Base-by-base conservation (phyloP, 2,329 filamentous ascomycete genomes). In the Aspergillus sp. region DNA sequence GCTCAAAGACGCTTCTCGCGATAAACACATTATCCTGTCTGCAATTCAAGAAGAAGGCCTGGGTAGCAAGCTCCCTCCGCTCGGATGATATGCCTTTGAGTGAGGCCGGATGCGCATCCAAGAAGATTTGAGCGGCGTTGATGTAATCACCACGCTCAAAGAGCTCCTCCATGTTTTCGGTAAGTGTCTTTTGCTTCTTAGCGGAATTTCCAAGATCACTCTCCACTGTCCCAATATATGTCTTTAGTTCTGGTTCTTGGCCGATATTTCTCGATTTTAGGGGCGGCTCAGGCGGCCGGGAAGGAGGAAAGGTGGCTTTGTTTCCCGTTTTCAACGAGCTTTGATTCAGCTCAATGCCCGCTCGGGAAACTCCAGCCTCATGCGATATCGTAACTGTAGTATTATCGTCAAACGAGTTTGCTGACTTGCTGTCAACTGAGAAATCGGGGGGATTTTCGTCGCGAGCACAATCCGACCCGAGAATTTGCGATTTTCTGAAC, bases 111-210 rank as follows among this genome's bases (percentile, higher is more conserved):
- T 68, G 66, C 19, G 47, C 60, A 21, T 69, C 66, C 44, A 76
- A 57, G 49, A 76, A 76, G 31, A 73, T 24, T 51, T 76, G 72
- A 6, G 73, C 69, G 6, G 74, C 75, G 39, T 74, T 70, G 3
- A 77, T 73, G 12, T 69, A 66, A 50, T 64, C 64, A 15, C 64
- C 64, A 35, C 62, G 56, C 3, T 67, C 58, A 8, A 76, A 57
- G 37, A 75, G 61, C 7, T 58, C 52, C 47, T 64, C 62, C 39
- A 74, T 66, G 27, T 60, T 55, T 45, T 62, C 63, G 2, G 66
- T 60, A 1, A 67, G 27, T 6, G 65, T 57, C 14, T 52, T 19
- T 12, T 60, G 35, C 27, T 57, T 51, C 9, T 51, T 57, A 4
- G 41, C 2, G 11, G 23, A 15, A 14, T 35, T 3, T 1, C 24